A percentile compares a stretch with the other conserved stretches of the same genome.
Evolutionary conservation across 306 rosid species (phyloP).

Genomic region (Rosa persica): DNA sequence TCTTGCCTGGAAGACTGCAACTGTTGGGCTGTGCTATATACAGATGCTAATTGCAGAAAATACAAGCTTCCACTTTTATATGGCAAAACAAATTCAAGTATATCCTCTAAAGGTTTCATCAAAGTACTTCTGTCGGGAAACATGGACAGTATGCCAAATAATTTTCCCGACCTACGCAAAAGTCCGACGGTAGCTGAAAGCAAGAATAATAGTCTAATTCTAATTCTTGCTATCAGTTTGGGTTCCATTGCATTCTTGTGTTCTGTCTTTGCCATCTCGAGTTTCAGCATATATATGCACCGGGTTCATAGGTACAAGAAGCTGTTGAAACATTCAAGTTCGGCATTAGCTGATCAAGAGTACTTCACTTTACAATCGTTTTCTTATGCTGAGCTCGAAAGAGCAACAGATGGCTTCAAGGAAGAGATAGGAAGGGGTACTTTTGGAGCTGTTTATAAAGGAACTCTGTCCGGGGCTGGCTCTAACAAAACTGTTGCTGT

Average conservation of each 20-base stretch:
- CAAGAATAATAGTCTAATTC: neutral
- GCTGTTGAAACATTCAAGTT: neutral
- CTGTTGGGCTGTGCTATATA: slow-evolving; percentile 14
- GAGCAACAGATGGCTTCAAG: neutral
- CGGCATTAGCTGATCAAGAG: neutral
- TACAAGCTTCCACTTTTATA: slow-evolving; percentile 15
- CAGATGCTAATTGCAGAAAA: neutral
- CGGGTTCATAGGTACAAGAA: neutral
- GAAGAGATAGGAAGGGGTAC: neutral
- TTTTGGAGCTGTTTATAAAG: neutral
- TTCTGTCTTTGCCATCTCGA: neutral
- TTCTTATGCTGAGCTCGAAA: neutral
- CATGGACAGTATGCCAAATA: neutral
- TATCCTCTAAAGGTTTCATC: neutral
- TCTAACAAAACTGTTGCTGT: neutral
- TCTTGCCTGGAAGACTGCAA: slow-evolving; percentile 23
- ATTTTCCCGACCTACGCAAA: neutral
- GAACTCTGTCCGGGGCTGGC: neutral
- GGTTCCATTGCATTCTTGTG: neutral
- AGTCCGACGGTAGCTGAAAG: neutral
- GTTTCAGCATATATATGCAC: neutral
- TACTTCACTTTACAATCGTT: neutral
- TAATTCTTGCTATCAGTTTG: neutral
- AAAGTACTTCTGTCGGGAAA: neutral
- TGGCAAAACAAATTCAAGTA: neutral